Base-by-base conservation (phyloP, 2,329 filamentous ascomycete species). In the Colletotrichum sp. region DNA sequence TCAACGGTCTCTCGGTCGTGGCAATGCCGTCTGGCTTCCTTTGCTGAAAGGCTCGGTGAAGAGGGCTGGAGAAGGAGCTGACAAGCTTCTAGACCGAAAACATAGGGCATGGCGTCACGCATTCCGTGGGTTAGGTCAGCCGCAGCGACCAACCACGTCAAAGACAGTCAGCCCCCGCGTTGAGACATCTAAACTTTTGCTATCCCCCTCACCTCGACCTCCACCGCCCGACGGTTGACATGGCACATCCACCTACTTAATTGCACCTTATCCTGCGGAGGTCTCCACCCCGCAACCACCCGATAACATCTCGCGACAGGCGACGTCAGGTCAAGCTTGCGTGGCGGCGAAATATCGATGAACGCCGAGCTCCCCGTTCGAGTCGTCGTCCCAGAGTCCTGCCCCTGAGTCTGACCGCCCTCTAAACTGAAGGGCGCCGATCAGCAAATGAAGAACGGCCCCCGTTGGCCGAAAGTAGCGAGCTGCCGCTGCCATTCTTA, bases 251-350 rank as follows among this genome's bases (percentile, higher is more conserved):
- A 75, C 48, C 36, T 64, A 34, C 59, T 44, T 44, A 34, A 62
- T 34, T 18, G 16, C 13, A 6, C 22, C 44, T 60, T 60, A 60
- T 66, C 60, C 34, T 75, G 72, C 72, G 67, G 72, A 71, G 67
- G 60, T 71, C 67, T 75, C 72, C 68, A 75, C 72, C 22, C 72
- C 72, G 72, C 44, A 71, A 32, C 63, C 26, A 28, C 32, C n/a
- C 34, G 28, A 64, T 52, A 63, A 64, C 71, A 36, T 57, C 66
- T 44, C 66, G 39, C 67, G 32, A 44, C 32, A 34, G 32, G 15
- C 32, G 66, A n/a, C 57, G 39, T 39, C 48, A 63, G 28, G 8
- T 28, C 48, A 10, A 28, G 9, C 52, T 32, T 64, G 26, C 55
- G 55, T 24, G 28, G 22, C 68, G 30, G 60, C 18, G 59, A 34